Conservation (phyloP, 371 early-diverging fungal species). For the Syncephalis fuscata region DNA sequence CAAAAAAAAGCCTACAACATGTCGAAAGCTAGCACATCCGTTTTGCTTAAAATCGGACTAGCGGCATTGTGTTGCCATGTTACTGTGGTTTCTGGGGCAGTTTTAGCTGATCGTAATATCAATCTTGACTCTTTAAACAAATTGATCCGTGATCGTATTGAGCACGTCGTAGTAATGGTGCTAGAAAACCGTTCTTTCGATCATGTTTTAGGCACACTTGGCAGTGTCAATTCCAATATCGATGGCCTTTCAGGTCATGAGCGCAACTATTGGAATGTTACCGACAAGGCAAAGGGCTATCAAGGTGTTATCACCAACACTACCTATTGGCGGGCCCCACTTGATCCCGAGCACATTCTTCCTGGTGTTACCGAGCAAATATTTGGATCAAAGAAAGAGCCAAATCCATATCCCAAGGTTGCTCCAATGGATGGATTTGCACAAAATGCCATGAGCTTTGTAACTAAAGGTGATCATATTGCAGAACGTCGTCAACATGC, state of each 20-base stretch:
- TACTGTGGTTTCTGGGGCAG: too few relatives aligned
- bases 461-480: constrained; percentile 5
- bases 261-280: constrained; percentile 9
- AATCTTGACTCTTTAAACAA: too few relatives aligned
- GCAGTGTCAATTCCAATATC: constrained; percentile 8
- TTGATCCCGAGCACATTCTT: constrained; percentile 12
- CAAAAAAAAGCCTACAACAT: too few relatives aligned
- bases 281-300: constrained; percentile 6
- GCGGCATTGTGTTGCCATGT: too few relatives aligned
- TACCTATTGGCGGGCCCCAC: constrained; percentile 7
- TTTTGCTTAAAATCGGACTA: too few relatives aligned
- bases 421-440: constrained; percentile 15
- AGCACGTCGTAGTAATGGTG: constrained; percentile 16
- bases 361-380: constrained; percentile 11
- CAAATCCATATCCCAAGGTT: neutral
- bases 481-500: constrained; percentile 8
- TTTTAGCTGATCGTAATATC: too few relatives aligned
- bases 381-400: constrained; percentile 6
- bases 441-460: constrained; percentile 6
- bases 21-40: too few relatives aligned
- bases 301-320: constrained; percentile 11
- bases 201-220: constrained; percentile 15
- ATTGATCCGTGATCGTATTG: constrained; percentile 4
- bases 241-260: constrained; percentile 9
- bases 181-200: constrained; percentile 21